Conservation (phyloP, 305 asterid genomes). For the Solanum hybrid region DNA sequence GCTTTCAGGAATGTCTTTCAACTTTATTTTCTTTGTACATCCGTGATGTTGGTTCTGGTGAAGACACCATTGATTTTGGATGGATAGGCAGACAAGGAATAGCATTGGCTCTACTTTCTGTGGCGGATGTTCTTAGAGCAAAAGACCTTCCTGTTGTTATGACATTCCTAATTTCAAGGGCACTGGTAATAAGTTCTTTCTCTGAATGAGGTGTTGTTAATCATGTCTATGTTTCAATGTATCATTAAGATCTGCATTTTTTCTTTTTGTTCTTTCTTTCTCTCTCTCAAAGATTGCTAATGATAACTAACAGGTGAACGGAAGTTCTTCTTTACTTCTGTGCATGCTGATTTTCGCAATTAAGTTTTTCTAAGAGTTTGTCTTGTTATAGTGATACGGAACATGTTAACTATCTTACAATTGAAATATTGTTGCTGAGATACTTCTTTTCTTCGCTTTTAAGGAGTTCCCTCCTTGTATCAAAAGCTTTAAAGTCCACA, state of each 20-base stretch:
- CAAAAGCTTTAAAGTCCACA: background rate
- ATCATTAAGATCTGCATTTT: background rate
- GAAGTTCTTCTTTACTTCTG: background rate
- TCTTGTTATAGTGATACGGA: background rate
- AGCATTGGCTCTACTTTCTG: slow-evolving; percentile 77
- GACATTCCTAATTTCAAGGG: slow-evolving; percentile 96
- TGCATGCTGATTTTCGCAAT: background rate
- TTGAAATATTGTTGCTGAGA: background rate
- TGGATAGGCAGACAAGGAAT: slow-evolving; percentile 99
- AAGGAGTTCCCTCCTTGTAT: background rate
- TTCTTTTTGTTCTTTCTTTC: background rate
- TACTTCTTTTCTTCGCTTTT: background rate
- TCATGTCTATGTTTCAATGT: background rate
- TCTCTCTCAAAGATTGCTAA: background rate
- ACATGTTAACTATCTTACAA: background rate
- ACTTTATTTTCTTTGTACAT: slow-evolving; percentile 79
- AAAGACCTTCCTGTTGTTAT: slow-evolving; percentile 97
- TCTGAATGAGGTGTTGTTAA: background rate
- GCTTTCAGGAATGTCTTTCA: slow-evolving; percentile 76
- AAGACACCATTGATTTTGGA: slow-evolving; percentile 54
- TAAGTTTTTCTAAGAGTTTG: background rate
- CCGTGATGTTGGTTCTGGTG: slow-evolving; percentile 63
- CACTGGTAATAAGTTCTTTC: slow-evolving; percentile 57
- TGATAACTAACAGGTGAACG: background rate
- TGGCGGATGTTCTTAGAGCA: slow-evolving; percentile 88